These are phyloP conservation scores for Centaurea solstitialis DNA, from an alignment of 129 eudicot genomes.

Conservation along the genomic window DNA sequence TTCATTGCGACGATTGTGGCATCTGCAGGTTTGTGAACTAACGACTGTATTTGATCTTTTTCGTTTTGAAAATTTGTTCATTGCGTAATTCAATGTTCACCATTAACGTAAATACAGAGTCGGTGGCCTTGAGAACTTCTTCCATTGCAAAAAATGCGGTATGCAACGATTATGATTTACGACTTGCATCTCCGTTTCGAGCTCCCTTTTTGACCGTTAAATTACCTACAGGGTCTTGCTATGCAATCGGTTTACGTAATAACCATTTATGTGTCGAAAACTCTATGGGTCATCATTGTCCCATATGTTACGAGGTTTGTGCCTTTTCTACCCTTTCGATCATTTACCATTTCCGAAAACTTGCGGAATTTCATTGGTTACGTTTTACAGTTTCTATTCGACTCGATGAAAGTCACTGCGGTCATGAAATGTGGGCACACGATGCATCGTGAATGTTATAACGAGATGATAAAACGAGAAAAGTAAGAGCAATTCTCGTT, in stretches of 20 bases:
- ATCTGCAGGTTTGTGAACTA: slow-evolving; percentile 79
- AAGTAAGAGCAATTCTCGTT: slow-evolving; percentile 50
- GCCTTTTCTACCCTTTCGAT: background rate
- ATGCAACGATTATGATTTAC: slow-evolving; percentile 9
- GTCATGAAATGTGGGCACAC: slow-evolving; percentile 99
- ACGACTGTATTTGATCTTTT: background rate
- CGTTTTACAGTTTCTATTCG: slow-evolving; percentile 77
- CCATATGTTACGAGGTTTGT: slow-evolving; percentile 93
- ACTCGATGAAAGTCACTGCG: slow-evolving; percentile 82
- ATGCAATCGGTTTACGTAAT: slow-evolving; percentile 61
- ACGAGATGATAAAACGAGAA: slow-evolving; percentile 92
- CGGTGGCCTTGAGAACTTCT: slow-evolving; percentile 90
- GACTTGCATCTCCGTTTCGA: background rate
- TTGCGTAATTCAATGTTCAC: background rate
- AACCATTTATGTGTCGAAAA: slow-evolving; percentile 94
- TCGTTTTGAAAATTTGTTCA: background rate
- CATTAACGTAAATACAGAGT: slow-evolving; percentile 45
- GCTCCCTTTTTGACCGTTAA: background rate
- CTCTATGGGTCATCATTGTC: slow-evolving; percentile 94
- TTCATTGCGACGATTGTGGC: slow-evolving; percentile 97
- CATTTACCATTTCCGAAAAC: background rate
- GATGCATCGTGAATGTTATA: slow-evolving; percentile 88
- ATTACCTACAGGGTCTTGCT: slow-evolving; percentile 69
- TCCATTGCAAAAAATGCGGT: slow-evolving; percentile 97
- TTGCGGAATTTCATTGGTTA: slow-evolving; percentile 4